Percentiles rank a stretch among this genome's conserved stretches.
Evolutionary conservation across 768 basidiomycete species (phyloP).

Genomic region (Boletus rex-veris): DNA sequence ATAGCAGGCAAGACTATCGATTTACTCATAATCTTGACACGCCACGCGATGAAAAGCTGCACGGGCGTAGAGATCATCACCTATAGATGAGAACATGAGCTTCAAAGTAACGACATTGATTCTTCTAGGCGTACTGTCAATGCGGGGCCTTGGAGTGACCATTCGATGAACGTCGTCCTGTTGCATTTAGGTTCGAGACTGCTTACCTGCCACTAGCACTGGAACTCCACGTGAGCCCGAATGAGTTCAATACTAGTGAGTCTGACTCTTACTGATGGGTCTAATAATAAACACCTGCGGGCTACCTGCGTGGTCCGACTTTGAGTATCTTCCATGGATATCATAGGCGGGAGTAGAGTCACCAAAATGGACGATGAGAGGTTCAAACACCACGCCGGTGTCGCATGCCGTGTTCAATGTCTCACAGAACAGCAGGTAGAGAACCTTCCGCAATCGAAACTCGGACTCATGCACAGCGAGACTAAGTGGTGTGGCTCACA

Average conservation of each 20-base stretch:
- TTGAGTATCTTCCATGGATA: background rate
- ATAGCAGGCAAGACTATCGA: slow-evolving; percentile 24
- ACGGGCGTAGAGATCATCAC: slow-evolving; percentile 43
- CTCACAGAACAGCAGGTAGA: slow-evolving; percentile 43
- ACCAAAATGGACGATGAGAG: slow-evolving; percentile 48
- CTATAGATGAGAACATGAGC: slow-evolving; percentile 19
- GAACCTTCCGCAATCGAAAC: slow-evolving; percentile 30
- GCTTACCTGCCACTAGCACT: slow-evolving; percentile 14
- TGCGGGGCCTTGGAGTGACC: slow-evolving; percentile 36
- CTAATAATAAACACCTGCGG: background rate
- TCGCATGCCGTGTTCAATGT: slow-evolving; percentile 47
- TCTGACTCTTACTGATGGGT: background rate
- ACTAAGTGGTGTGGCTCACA: slow-evolving; percentile 26
- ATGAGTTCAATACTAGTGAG: slow-evolving; percentile 14
- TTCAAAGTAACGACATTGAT: background rate
- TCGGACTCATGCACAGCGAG: background rate
- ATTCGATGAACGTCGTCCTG: background rate
- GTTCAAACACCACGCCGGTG: slow-evolving; percentile 43
- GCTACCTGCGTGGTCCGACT: slow-evolving; percentile 28
- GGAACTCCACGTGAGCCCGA: background rate
- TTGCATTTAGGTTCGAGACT: background rate
- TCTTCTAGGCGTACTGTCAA: slow-evolving; percentile 35
- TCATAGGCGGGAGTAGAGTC: background rate
- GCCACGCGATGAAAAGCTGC: slow-evolving; percentile 47
- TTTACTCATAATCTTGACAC: slow-evolving; percentile 34